Evolutionary conservation across 202 grass and related monocot genomes (phyloP), one percentile per base, ranked within the genome.

Genomic region (Eragrostis tef): DNA sequence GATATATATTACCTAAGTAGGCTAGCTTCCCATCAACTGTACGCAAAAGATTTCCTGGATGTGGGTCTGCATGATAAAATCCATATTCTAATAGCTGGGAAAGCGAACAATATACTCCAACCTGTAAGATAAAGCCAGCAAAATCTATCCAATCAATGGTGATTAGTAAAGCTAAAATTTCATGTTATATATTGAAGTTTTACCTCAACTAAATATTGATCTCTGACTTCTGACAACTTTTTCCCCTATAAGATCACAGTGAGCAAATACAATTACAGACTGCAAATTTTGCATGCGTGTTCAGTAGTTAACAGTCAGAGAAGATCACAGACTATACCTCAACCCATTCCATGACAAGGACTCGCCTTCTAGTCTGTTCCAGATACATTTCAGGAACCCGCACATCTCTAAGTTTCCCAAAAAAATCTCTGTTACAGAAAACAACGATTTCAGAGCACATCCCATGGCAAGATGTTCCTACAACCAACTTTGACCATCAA

Each of bases 61-160:
- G 94, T 70, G 94, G 94, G 64, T 98, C 94, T 81, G 94, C 94
- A 77, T 98, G 94, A 84, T 98, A 98, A 89, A 98, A 98, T 81
- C 94, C 94, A 49, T 94, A 92, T 29, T 98, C 94, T 88, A 98
- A 89, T 88, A 98, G 92, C 82, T 98, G 94, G 73, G 94, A 94
- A 68, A 98, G 90, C 11, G 94, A 98, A 79, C 94, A 98, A 81
- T 98, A 98, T 64, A 94, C 94, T 79, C 94, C 94, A 81, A 94
- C 94, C 92, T 98, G 87, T 27, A 54, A 54, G 52, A 19, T 6
- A 58, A 58, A 27, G 11, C 27, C 26, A 84, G 24, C 9, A 76
- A 19, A 78, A 74, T 79, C 24, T 70, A 80, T 69, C 20, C 64
- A 25, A 41, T 83, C 59, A 81, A 75, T 19, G 14, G 19, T 75